A percentile compares a stretch with the other conserved stretches of the same genome.
These are phyloP conservation scores for Metschnikowia bowlesiae DNA, from an alignment of 805 yeast genomes.

Conservation along the genomic window DNA sequence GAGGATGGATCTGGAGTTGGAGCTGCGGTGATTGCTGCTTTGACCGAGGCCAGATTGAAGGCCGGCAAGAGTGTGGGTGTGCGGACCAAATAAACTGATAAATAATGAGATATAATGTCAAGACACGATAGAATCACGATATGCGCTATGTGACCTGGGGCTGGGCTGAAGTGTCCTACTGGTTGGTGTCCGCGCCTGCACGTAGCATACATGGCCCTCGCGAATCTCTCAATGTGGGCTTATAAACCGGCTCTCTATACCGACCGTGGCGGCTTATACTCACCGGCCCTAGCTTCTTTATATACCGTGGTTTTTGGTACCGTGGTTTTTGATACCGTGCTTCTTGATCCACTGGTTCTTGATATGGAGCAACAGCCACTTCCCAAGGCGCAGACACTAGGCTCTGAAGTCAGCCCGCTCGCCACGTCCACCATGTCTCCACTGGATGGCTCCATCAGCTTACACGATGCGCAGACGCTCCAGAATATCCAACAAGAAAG, in stretches of 20 bases:
- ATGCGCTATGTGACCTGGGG: no score
- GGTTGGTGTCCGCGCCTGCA: background rate
- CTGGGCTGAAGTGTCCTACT: no score
- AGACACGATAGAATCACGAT: background rate
- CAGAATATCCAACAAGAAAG: constrained; percentile 23
- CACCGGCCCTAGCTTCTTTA: no score
- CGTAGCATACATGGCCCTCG: background rate
- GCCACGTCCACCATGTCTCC: background rate
- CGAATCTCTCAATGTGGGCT: background rate
- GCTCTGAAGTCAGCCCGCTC: background rate
- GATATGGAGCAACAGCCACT: background rate
- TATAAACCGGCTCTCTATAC: no score
- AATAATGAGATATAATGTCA: constrained; percentile 1
- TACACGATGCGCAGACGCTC: constrained; percentile 25
- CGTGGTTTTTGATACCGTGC: no score
- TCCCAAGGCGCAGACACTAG: background rate
- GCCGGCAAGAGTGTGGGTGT: constrained; percentile 66
- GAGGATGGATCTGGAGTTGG: constrained; percentile 99
- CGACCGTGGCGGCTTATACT: no score
- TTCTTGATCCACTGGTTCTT: background rate
- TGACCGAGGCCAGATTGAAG: constrained; percentile 74
- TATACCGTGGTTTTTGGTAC: no score
- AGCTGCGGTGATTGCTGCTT: constrained; percentile 96
- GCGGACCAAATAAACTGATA: constrained; percentile 1
- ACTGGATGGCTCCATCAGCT: constrained; percentile 25